Percentiles rank a stretch among this genome's conserved stretches.
Conservation (phyloP, 805 yeast species). For the Candida odintsovae region DNA sequence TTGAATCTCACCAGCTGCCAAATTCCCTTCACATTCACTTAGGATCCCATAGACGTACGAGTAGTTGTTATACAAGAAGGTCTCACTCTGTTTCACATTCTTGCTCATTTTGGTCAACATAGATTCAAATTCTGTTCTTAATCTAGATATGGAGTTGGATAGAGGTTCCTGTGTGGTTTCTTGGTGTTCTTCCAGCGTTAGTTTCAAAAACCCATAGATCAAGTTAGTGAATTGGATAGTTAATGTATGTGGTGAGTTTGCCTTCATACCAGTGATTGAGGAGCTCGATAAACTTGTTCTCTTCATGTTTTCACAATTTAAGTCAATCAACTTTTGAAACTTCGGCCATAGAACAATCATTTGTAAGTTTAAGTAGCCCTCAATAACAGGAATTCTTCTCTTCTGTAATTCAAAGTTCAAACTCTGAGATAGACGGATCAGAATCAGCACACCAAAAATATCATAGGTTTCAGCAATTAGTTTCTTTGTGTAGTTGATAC, state of each 20-base stretch:
- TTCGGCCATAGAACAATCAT: constrained; percentile 79
- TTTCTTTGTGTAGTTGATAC: constrained; percentile 42
- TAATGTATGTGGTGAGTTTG: constrained; percentile 47
- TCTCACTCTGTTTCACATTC: constrained; percentile 51
- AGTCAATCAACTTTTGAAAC: constrained; percentile 70
- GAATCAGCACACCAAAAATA: constrained; percentile 69
- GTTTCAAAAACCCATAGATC: constrained; percentile 61
- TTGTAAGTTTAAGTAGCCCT: constrained; percentile 62
- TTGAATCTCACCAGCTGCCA: background rate
- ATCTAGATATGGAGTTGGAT: constrained; percentile 56
- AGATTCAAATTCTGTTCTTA: constrained; percentile 77
- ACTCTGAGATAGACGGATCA: constrained; percentile 65
- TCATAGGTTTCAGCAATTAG: constrained; percentile 46
- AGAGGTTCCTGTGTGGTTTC: constrained; percentile 57
- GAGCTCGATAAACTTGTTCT: constrained; percentile 33
- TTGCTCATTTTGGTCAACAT: constrained; percentile 63
- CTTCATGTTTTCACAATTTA: constrained; percentile 66
- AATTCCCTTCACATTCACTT: constrained; percentile 27
- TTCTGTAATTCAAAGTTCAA: constrained; percentile 63
- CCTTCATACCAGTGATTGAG: constrained; percentile 25
- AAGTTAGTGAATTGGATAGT: constrained; percentile 79
- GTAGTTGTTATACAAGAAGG: constrained; percentile 59
- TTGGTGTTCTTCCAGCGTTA: constrained; percentile 31
- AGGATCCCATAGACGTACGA: constrained; percentile 23
- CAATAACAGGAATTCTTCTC: constrained; percentile 63